Base-by-base conservation (phyloP, 805 yeast species). In the Candida verbasci region DNA sequence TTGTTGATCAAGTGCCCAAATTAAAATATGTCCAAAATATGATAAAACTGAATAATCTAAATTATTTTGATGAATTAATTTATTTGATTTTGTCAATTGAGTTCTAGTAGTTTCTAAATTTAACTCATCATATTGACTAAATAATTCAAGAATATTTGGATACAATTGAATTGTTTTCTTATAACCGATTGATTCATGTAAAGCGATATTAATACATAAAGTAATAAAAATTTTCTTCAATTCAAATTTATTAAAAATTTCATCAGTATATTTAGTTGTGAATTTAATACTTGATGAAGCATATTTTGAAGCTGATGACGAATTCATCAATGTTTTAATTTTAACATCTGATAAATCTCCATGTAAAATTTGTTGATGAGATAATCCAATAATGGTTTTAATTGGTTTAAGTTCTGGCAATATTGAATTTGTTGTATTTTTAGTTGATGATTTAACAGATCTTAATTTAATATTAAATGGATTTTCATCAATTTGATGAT, bases 21-120 rank as follows among this genome's bases (percentile, higher is more conserved):
- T 51, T 20, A 65, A 42, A 18, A 64, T 59, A 44, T 61, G 59
- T 4, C 71, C 71, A 25, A 62, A 48, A 45, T 60, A 57, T 3
- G 67, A 48, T 24, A 65, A 52, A 9, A 61, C 65, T 3, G 64
- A 48, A 42, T 65, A 65, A 43, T 65, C 70, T 32, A 64, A 56
- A 38, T 50, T 44, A 44, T 64, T 64, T 32, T 53, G 52, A 42
- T 64, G 69, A 7, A 56, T 50, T 17, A 50, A 45, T 40, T 52
- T 61, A 35, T 45, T 56, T n/a, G 68, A 60, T 10, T 54, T 53
- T 2, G 70, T 65, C 20, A 55, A 41, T 41, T 50, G 50, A 6
- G 69, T 60, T 3, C 59, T 43, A 9, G 64, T 62, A 21, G 49
- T 53, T n/a, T 49, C 49, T 37, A 62, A 47, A 11, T 57, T 59